Evolutionary conservation across 208 protist genomes (phyloP).

Genomic region (Crithidia bombi): DNA sequence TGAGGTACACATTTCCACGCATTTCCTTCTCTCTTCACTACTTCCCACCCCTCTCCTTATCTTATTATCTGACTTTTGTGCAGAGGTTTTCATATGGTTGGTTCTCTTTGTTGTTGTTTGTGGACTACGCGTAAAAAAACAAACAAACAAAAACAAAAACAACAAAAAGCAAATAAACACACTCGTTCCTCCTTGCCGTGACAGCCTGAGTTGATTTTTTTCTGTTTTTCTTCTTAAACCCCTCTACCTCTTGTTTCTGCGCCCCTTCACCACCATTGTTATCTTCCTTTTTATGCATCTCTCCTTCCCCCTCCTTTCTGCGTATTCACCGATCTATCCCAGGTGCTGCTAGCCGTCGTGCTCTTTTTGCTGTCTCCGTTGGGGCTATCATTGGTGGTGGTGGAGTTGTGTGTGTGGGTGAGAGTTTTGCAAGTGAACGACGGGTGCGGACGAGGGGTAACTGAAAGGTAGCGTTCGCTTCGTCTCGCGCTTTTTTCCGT

Average conservation of each 20-base stretch:
- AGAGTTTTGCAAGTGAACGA: no score
- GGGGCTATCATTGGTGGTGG: not conserved
- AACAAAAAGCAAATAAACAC: no score
- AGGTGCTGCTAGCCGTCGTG: not conserved
- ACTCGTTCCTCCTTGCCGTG: not conserved
- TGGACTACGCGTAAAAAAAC: no score
- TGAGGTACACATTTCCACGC: not conserved
- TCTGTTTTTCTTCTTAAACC: not conserved
- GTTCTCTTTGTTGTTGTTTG: no score
- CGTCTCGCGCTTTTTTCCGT: not conserved
- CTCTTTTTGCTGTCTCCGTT: not conserved
- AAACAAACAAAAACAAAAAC: no score
- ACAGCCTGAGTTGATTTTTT: not conserved
- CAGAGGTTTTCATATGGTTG: no score
- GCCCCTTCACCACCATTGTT: not conserved
- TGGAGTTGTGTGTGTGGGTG: no score
- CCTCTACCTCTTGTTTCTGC: not conserved
- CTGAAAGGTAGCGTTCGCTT: not conserved
- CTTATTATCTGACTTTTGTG: no score
- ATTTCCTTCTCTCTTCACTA: no score
- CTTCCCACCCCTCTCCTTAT: no score
- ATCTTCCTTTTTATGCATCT: slow-evolving; percentile 1
- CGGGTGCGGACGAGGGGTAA: no score
- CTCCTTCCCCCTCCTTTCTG: not conserved
- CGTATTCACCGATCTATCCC: not conserved